Conservation (phyloP, 179 eudicot genomes). For the Silene noctiflora region DNA sequence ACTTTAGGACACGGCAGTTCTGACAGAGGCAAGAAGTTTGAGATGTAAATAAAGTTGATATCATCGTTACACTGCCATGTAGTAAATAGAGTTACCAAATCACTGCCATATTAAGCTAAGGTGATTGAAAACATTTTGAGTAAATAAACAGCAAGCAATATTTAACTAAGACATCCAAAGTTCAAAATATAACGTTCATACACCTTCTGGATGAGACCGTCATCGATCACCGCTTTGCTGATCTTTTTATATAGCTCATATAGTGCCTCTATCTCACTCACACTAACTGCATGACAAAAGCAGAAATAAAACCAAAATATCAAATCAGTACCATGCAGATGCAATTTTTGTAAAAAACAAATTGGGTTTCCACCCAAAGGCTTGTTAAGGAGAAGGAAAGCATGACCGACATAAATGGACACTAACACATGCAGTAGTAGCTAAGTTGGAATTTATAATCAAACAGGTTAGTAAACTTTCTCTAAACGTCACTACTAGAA, state of each 20-base stretch:
- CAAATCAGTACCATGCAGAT: neutral
- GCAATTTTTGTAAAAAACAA: no score
- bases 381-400: neutral
- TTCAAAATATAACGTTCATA: neutral
- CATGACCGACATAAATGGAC: neutral
- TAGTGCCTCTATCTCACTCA: constrained; percentile 96
- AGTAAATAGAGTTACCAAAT: no score
- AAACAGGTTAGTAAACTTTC: constrained; percentile 3
- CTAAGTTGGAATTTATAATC: neutral
- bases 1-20: no score
- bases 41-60: no score
- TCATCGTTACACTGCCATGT: neutral
- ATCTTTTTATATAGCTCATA: constrained; percentile 97
- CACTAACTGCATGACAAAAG: constrained; percentile 70
- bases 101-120: neutral
- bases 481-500: neutral
- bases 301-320: neutral
- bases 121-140: neutral
- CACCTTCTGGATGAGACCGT: constrained; percentile 94
- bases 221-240: constrained; percentile 91
- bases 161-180: neutral
- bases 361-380: neutral
- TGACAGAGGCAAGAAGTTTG: no score
- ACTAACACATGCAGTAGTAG: neutral
- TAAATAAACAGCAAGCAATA: neutral